Base-by-base conservation (phyloP, 441 rosid species). In the Euphorbia celastroides region DNA sequence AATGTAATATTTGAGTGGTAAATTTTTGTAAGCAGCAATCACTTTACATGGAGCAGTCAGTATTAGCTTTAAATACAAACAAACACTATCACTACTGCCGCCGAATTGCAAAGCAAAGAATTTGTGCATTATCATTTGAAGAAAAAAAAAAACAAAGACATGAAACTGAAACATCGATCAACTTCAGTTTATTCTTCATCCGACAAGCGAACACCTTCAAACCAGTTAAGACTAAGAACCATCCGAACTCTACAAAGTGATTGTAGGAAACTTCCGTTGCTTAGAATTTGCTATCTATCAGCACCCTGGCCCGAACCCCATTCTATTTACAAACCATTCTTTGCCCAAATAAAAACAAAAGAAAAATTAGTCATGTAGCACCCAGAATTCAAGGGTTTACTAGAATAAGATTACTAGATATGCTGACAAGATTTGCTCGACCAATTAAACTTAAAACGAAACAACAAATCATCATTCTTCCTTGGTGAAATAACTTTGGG, bases 401-500 rank as follows among this genome's bases (percentile, higher is more conserved):
- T 52, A 27, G 16, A 36, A 54, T 16, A 2, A 30, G 30, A 38
- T 28, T 19, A 22, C 42, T 11, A 62, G 19, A 55, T 28, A 62
- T 41, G 26, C 25, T 55, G 44, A 25, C 25, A 41, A 54, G 34
- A 56, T 25, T 25, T 62, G 17, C 62, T 64, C 48, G 64, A 77
- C 46, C 50, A 26, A 66, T 58, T 59, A 60, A 52, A 67, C 60
- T 46, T 23, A 14, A 19, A 19, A 23, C 62, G 22, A 46, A 73
- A 65, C 58, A 63, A 26, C 6, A 34, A 68, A 34, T 75, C 59
- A 78, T 44, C 70, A 73, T 73, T 93, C 97, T 73, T 93, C 96
- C 82, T 84, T 90, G 55, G 72, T 87, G 74, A 90, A 93, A 70
- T 79, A 93, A 79, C 87, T 90, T 66, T 79, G 87, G 0, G 98